Base-by-base conservation (phyloP, 1,139 yeast genomes). In the Candida sp. region DNA sequence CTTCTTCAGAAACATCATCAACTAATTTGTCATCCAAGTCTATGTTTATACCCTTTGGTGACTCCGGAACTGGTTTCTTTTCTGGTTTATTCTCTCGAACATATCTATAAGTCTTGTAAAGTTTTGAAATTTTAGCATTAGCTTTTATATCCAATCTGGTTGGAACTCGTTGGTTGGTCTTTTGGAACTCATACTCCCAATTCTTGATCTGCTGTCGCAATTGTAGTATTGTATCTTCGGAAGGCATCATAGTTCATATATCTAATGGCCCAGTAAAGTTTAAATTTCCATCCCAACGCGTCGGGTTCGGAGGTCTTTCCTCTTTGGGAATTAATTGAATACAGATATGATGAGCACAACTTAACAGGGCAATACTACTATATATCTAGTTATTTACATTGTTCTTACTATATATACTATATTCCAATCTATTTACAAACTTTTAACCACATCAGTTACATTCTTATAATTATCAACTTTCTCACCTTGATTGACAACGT, bases 151-250 rank as follows among this genome's bases (percentile, higher is more conserved):
- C 90, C 4, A 62, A 62, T 40, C 72, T 75, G 1, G 72, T 56
- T 0, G 93, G 90, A 8, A 61, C 63, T n/a, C 78, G 62, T 2
- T 78, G 75, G 45, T 79, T 53, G 22, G 53, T 45, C 19, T 62
- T 57, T 7, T 59, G 53, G 56, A 82, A 84, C 6, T 55, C 56
- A 45, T 75, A 68, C 54, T 84, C 90, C 91, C 91, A 85, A 30
- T 61, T 60, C 56, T 84, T 85, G 43, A 85, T 78, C 50, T 76
- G 73, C 32, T 59, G 56, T 51, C 70, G 74, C 19, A 75, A 49
- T 39, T 53, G 52, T 7, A 35, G 23, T 15, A 37, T 22, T 11
- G 33, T 37, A 22, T 37, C 23, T 11, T 37, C 39, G 9, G 39
- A 27, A 5, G 39, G 39, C 39, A 37, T 37, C 34, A 11, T 3